Conservation (phyloP, 495 filamentous ascomycete species). For the Xylaria venustula region DNA sequence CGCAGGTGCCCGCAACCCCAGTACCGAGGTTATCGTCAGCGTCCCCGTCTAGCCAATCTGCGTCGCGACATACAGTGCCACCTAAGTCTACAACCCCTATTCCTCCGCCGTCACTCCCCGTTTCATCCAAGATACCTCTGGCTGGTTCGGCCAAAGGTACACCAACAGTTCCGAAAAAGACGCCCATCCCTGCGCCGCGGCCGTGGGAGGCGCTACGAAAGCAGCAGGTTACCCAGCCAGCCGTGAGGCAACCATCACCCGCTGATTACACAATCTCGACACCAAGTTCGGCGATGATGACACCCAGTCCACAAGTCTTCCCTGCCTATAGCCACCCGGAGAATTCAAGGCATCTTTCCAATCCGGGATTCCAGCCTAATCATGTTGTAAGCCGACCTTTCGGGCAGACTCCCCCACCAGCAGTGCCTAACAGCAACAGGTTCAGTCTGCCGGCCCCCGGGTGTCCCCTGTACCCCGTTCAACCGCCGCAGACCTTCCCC, state of each 20-base stretch:
- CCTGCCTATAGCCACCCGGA: conserved; percentile 3
- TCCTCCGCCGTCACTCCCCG: conserved; percentile 6
- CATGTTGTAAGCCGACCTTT: conserved; percentile 36
- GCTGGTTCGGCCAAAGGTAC: conserved; percentile 9
- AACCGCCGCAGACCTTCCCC: conserved; percentile 11
- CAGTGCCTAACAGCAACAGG: conserved; percentile 33
- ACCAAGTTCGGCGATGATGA: background rate
- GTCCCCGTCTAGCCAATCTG: background rate
- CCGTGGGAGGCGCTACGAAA: conserved; percentile 32
- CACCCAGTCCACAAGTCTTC: background rate
- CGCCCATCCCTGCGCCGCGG: conserved; percentile 27
- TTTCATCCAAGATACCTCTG: background rate
- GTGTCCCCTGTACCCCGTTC: conserved; percentile 17
- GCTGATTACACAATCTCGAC: background rate
- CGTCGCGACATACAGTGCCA: background rate
- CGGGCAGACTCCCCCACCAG: conserved; percentile 25
- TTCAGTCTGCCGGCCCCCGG: conserved; percentile 18
- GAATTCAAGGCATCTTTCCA: conserved; percentile 18
- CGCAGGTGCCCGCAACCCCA: background rate
- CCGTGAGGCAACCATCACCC: background rate
- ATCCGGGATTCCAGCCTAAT: conserved; percentile 25
- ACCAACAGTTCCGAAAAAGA: conserved; percentile 14
- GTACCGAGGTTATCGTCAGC: background rate
- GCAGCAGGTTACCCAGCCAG: conserved; percentile 15
- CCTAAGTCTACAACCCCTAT: conserved; percentile 6